These are phyloP conservation scores for Cercospora sp. DNA, from an alignment of 2,329 filamentous ascomycete genomes.

Conservation along the genomic window DNA sequence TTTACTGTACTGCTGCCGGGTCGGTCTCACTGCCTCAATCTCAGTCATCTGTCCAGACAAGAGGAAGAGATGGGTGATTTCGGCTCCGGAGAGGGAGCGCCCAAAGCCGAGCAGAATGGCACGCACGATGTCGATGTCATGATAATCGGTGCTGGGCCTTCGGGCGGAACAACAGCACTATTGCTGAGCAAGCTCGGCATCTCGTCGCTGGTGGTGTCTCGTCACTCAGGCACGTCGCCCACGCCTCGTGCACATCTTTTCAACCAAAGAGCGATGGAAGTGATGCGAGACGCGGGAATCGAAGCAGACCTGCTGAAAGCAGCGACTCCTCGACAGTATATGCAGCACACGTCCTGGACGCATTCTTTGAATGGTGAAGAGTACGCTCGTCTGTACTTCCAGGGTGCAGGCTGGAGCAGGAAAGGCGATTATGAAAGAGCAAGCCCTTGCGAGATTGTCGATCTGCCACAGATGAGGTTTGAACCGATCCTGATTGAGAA, in stretches of 20 bases:
- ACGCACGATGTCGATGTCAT: neutral
- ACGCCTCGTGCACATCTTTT: neutral
- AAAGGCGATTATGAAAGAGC: slow-evolving; percentile 41
- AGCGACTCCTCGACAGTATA: neutral
- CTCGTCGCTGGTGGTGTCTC: neutral
- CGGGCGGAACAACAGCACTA: neutral
- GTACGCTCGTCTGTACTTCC: slow-evolving; percentile 39
- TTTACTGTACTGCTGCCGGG: neutral
- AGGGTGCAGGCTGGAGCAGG: slow-evolving; percentile 40
- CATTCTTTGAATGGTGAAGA: neutral
- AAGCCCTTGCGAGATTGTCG: slow-evolving; percentile 38
- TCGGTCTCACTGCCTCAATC: neutral
- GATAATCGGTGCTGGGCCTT: neutral
- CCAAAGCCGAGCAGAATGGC: neutral
- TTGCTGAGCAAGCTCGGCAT: neutral
- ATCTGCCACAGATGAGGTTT: slow-evolving; percentile 39
- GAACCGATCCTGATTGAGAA: neutral
- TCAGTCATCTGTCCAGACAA: too few species aligned
- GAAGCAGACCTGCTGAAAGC: neutral
- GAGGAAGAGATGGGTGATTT: neutral
- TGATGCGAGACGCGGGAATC: neutral
- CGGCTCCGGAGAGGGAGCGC: neutral
- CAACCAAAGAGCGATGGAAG: neutral
- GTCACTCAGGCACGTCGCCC: neutral
- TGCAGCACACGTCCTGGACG: neutral